Conservation (phyloP, 495 filamentous ascomycete genomes). For the Eremomyces bilateralis region DNA sequence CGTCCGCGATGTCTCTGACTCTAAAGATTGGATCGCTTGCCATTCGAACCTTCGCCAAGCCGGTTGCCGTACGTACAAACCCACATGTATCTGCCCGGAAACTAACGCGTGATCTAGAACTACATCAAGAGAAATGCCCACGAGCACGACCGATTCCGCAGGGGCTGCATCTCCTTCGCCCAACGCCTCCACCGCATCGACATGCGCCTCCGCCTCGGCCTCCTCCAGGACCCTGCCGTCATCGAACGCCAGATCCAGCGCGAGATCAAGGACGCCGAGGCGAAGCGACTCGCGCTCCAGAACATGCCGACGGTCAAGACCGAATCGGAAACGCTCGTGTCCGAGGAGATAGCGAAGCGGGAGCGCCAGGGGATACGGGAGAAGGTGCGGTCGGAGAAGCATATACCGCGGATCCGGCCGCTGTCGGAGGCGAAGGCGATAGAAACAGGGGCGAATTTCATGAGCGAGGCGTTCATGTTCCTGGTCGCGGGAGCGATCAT, state of each 20-base stretch:
- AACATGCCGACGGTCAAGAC: conserved; percentile 64
- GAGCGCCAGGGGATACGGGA: conserved; percentile 29
- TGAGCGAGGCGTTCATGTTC: conserved; percentile 79
- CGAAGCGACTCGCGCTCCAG: conserved; percentile 29
- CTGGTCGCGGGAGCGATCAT: conserved; percentile 58
- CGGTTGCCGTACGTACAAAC: conserved; percentile 35
- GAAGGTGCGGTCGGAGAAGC: conserved; percentile 14
- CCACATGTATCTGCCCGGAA: conserved; percentile 3
- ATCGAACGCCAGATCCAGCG: conserved; percentile 28
- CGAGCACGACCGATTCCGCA: conserved; percentile 79
- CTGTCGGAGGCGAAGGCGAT: conserved; percentile 86
- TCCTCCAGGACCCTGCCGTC: conserved; percentile 56
- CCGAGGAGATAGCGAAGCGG: conserved; percentile 15
- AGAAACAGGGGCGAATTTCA: conserved; percentile 85
- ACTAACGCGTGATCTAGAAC: conserved; percentile 33
- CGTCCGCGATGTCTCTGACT: conserved; percentile 32
- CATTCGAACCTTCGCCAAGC: conserved; percentile 50
- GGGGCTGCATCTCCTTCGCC: conserved; percentile 48
- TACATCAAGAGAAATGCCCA: conserved; percentile 84
- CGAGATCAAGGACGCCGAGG: conserved; percentile 25
- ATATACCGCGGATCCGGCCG: conserved; percentile 39
- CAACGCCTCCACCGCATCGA: conserved; percentile 79
- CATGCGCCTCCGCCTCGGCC: conserved; percentile 74
- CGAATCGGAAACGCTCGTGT: conserved; percentile 41
- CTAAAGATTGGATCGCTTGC: conserved; percentile 47